Evolutionary conservation across 1,139 yeast species (phyloP), one percentile per base, ranked within the genome.

Genomic region (Kodamaea sp.): DNA sequence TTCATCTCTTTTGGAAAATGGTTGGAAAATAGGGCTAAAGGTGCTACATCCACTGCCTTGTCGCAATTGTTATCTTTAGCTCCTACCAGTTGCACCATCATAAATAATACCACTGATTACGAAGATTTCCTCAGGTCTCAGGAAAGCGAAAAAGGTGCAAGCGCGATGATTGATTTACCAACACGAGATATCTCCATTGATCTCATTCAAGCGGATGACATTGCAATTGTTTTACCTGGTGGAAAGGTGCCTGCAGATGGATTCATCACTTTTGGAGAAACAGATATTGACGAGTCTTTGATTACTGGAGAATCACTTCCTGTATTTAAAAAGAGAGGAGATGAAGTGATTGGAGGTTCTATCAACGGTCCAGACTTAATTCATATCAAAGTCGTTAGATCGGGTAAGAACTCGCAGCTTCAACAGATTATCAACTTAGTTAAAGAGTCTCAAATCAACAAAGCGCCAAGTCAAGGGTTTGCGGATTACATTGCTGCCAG

Each of bases 241-340:
- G 82, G 82, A 34, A 87, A 81, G 48, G 74, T 94, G 4, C 96
- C 97, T 0, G 90, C 96, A 1, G 99, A 94, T 66, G 99, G 98
- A 23, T 54, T 70, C 7, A 78, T 94, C 15, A 61, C 83, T 2
- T 70, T 71, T 43, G 98, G 98, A 7, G 76, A 74, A 41, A 77
- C 96, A 0, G 95, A 86, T 50, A 73, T 88, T 16, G 92, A 90
- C 52, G 98, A 92, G 58, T 82, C 96, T 5, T 63, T 89, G 21
- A 70, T 92, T 37, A 90, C 98, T 0, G 98, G 98, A 30, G 98
- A 92, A 61, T 76, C 95, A 0, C 56, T 77, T 29, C 92, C 96
- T 0, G 80, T 89, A 0, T 60, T 66, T 26, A 92, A 90, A 50
- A 51, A 41, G 3, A 50, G 52, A 3, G 89, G 88, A 2, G 83